These are phyloP conservation scores for Penicillium manginii DNA, from an alignment of 495 filamentous ascomycete species.

Conservation along the genomic window DNA sequence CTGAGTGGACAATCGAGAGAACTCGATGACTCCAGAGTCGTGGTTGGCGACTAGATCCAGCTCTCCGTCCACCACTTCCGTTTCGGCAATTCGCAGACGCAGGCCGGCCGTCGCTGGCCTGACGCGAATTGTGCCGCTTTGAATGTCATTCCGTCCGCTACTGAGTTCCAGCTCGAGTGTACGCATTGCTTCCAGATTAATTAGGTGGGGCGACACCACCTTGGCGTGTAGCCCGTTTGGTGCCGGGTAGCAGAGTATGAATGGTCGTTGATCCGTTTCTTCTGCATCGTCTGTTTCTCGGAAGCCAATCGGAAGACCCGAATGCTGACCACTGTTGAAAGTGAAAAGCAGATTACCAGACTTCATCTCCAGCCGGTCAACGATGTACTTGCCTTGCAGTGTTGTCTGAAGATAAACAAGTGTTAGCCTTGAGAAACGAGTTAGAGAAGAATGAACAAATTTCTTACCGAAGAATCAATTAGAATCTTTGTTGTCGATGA, in stretches of 20 bases:
- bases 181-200: slow-evolving; percentile 78
- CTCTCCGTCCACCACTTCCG: slow-evolving; percentile 59
- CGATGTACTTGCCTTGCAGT: slow-evolving; percentile 74
- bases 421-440: slow-evolving; percentile 26
- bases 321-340: slow-evolving; percentile 36
- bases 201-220: slow-evolving; percentile 45
- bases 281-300: slow-evolving; percentile 45
- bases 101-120: slow-evolving; percentile 86
- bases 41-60: slow-evolving; percentile 57
- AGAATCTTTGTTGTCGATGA: slow-evolving; percentile 43
- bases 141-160: slow-evolving; percentile 78
- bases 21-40: slow-evolving; percentile 68
- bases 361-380: slow-evolving; percentile 71
- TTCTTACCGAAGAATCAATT: slow-evolving; percentile 45
- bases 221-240: slow-evolving; percentile 52
- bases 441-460: neutral
- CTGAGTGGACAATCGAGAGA: slow-evolving; percentile 56
- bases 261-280: slow-evolving; percentile 40
- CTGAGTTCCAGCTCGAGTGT: slow-evolving; percentile 73
- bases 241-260: slow-evolving; percentile 56
- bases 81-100: slow-evolving; percentile 75
- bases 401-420: slow-evolving; percentile 47
- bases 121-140: slow-evolving; percentile 69
- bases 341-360: slow-evolving; percentile 70
- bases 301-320: slow-evolving; percentile 41